Evolutionary conservation across 1,284 basidiomycete genomes (phyloP).

Genomic region (Sanguinoderma infundibulare): DNA sequence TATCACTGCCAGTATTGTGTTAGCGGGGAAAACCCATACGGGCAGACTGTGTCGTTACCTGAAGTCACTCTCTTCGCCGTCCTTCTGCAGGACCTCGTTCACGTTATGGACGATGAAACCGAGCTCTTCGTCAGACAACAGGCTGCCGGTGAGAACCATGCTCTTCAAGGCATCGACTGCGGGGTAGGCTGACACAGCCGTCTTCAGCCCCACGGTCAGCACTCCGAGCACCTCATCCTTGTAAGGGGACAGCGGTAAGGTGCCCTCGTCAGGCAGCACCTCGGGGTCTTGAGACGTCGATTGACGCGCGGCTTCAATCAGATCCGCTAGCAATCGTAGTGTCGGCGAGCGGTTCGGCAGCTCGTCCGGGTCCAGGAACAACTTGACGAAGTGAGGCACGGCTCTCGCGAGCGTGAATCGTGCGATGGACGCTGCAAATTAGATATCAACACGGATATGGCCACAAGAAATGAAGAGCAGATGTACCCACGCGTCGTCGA

Average conservation of each 20-base stretch:
- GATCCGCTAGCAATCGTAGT: conserved; percentile 61
- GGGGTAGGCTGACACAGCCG: conserved; percentile 54
- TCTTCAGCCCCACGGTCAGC: conserved; percentile 66
- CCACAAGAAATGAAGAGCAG: conserved; percentile 1
- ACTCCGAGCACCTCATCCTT: conserved; percentile 80
- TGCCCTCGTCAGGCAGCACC: conserved; percentile 30
- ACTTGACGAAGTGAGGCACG: conserved; percentile 73
- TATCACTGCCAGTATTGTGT: conserved; percentile 55
- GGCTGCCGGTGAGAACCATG: conserved; percentile 63
- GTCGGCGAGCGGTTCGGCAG: conserved; percentile 75
- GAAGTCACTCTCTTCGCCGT: conserved; percentile 57
- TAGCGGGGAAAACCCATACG: not conserved
- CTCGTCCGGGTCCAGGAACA: conserved; percentile 83
- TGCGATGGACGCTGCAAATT: conserved; percentile 66
- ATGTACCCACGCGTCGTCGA: conserved; percentile 70
- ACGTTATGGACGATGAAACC: conserved; percentile 80
- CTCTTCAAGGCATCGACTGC: conserved; percentile 68
- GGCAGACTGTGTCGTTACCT: conserved; percentile 43
- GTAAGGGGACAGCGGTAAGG: conserved; percentile 60
- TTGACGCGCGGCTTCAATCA: conserved; percentile 58
- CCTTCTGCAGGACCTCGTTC: conserved; percentile 69
- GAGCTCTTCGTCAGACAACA: conserved; percentile 77
- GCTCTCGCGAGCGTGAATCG: conserved; percentile 68
- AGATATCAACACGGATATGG: not conserved
- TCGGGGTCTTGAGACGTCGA: conserved; percentile 36